phyloP scores from a whole-genome alignment of 73 alveolate species.

The Paramecium biaurelia region DNA sequence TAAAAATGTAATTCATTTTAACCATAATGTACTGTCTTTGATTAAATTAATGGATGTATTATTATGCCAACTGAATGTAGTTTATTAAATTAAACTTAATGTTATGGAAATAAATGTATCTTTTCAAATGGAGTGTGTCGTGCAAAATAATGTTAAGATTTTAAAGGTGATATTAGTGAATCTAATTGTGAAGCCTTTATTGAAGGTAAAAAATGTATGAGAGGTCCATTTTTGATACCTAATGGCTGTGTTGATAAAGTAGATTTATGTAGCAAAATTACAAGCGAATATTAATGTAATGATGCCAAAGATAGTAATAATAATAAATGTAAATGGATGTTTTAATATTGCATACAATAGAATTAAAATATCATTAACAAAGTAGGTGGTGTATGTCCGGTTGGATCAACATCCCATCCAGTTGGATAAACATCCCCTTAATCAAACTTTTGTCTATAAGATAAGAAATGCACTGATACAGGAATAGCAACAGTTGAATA shows the following conservation, averaged over 20 bases:
- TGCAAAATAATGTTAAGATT: neutral
- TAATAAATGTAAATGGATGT: neutral
- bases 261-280: neutral
- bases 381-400: neutral
- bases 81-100: neutral
- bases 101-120: neutral
- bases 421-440: too few species aligned
- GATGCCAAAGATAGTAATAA: neutral
- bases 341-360: neutral
- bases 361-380: too few species aligned
- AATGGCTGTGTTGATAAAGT: neutral
- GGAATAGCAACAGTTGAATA: neutral
- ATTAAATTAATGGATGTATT: neutral
- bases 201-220: neutral
- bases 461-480: neutral
- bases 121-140: neutral
- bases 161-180: neutral
- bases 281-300: neutral
- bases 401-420: too few species aligned
- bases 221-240: neutral
- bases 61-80: neutral
- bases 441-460: neutral
- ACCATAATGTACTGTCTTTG: neutral
- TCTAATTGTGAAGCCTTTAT: neutral
- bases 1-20: neutral